These are phyloP conservation scores for Xylariaceae sp. DNA, from an alignment of 2,329 filamentous ascomycete genomes.

Conservation along the genomic window DNA sequence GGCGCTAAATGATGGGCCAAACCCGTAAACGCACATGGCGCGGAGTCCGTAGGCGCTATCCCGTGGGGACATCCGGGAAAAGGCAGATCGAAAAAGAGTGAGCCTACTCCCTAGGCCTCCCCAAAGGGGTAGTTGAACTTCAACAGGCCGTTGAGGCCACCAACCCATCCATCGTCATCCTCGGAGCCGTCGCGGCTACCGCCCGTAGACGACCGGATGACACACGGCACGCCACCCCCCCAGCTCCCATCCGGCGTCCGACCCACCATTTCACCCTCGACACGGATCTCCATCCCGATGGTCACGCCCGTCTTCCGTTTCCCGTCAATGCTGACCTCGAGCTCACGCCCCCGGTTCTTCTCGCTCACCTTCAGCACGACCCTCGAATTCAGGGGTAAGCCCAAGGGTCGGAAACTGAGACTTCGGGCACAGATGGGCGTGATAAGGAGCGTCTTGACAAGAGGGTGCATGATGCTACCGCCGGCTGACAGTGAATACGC, in stretches of 20 bases:
- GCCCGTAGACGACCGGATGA: constrained; percentile 61
- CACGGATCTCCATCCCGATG: constrained; percentile 78
- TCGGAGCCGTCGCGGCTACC: constrained; percentile 41
- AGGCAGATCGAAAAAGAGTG: not conserved
- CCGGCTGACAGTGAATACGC: constrained; percentile 93
- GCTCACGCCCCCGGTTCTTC: constrained; percentile 70
- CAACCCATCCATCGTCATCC: constrained; percentile 92
- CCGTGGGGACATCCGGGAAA: too few species aligned
- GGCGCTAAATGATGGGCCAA: too few species aligned
- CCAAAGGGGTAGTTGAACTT: constrained; percentile 99
- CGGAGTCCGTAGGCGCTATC: not conserved
- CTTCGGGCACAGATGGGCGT: constrained; percentile 93
- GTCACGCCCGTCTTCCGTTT: constrained; percentile 63
- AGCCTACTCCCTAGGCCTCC: constrained; percentile 11
- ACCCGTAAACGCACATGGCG: not conserved
- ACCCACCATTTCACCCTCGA: constrained; percentile 79
- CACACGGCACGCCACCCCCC: constrained; percentile 76
- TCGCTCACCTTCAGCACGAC: constrained; percentile 78
- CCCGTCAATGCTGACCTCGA: constrained; percentile 77
- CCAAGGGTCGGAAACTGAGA: constrained; percentile 85
- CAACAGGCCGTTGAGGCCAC: constrained; percentile 82
- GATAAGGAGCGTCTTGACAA: constrained; percentile 81
- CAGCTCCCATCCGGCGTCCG: constrained; percentile 35
- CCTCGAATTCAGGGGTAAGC: constrained; percentile 80
- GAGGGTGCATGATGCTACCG: constrained; percentile 88